Percentiles rank a stretch among this genome's conserved stretches.
Conservation (phyloP, 306 rosid species). For the Mimosa pudica region DNA sequence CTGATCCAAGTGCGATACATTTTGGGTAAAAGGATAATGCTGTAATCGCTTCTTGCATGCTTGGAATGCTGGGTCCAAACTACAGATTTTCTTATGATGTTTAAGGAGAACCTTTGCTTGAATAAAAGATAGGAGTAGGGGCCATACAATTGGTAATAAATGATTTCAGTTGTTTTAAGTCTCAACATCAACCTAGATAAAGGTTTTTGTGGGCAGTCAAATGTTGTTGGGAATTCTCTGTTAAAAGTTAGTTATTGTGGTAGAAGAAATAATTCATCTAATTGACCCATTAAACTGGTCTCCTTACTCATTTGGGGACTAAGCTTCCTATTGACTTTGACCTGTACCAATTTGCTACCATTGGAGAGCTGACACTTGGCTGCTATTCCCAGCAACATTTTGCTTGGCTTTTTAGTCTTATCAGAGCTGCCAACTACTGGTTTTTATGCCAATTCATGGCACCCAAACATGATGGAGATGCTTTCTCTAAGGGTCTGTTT, state of each 20-base stretch:
- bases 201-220: neutral
- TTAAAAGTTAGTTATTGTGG: neutral
- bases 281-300: neutral
- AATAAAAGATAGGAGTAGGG: neutral
- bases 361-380: neutral
- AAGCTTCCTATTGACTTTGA: neutral
- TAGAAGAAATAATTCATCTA: neutral
- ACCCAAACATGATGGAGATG: neutral
- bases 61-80: slow-evolving; percentile 6
- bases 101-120: neutral
- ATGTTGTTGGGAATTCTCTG: neutral
- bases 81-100: neutral
- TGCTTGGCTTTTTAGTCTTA: neutral
- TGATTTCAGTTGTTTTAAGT: neutral
- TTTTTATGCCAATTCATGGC: neutral
- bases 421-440: neutral
- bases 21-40: slow-evolving; percentile 23
- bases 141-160: neutral
- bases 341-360: neutral
- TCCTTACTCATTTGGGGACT: neutral
- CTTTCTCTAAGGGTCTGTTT: too few species aligned
- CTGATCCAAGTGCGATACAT: slow-evolving; percentile 18
- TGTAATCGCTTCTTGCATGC: slow-evolving; percentile 19
- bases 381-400: neutral
- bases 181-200: slow-evolving; percentile 11